Conservation (phyloP, 2,329 filamentous ascomycete species). For the Aureobasidium sp. region DNA sequence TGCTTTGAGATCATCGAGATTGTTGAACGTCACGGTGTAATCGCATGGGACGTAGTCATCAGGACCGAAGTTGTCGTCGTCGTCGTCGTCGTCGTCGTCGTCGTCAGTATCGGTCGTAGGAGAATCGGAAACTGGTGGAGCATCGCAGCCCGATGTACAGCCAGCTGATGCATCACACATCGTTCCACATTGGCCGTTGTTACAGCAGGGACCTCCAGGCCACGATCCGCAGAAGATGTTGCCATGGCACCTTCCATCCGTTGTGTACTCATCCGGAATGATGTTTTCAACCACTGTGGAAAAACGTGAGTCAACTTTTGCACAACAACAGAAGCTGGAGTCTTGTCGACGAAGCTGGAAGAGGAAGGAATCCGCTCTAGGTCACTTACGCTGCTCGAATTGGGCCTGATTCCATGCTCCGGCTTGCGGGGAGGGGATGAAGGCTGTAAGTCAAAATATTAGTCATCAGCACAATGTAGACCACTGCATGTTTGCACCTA, state of each 20-base stretch:
- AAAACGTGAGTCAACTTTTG: neutral
- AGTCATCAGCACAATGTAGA: conserved; percentile 2
- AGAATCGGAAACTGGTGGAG: neutral
- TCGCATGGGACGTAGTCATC: neutral
- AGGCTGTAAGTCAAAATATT: neutral
- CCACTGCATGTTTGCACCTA: conserved; percentile 6
- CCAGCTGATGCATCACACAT: conserved; percentile 7
- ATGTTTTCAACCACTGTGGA: conserved; percentile 2
- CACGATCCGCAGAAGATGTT: conserved; percentile 6
- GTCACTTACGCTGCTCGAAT: conserved; percentile 11
- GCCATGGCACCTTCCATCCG: conserved; percentile 2
- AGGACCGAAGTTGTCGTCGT: neutral
- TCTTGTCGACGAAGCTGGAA: conserved; percentile 1
- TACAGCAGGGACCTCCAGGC: neutral
- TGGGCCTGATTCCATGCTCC: conserved; percentile 1
- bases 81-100: neutral
- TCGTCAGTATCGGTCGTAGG: neutral
- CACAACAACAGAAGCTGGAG: neutral
- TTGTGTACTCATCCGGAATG: neutral
- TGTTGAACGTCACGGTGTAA: neutral
- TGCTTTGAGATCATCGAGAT: conserved; percentile 10
- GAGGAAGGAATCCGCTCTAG: conserved; percentile 2
- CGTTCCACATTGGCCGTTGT: neutral
- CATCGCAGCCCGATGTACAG: neutral
- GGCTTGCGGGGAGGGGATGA: neutral